Percentiles rank a stretch among this genome's conserved stretches.
These are phyloP conservation scores for Silene coronaria DNA, from an alignment of 179 eudicot genomes.

Conservation along the genomic window DNA sequence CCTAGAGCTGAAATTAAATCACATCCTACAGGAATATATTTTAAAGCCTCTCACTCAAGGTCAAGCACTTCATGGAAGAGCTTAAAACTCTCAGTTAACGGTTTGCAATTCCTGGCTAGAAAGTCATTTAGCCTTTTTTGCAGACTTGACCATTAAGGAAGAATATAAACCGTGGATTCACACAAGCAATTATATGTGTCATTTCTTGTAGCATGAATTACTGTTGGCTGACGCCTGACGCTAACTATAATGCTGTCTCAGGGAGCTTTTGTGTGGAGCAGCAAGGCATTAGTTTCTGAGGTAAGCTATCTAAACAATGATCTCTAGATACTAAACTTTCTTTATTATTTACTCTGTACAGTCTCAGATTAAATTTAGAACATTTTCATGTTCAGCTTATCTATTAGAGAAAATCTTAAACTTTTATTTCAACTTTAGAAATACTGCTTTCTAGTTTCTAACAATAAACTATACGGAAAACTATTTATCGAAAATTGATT, in stretches of 20 bases:
- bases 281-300: slow-evolving; percentile 84
- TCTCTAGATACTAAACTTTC: background rate
- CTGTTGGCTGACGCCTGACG: slow-evolving; percentile 14
- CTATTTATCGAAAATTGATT: background rate
- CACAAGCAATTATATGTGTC: background rate
- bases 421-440: background rate
- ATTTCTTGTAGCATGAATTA: slow-evolving; percentile 1
- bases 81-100: background rate
- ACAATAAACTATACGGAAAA: background rate
- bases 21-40: background rate
- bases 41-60: background rate
- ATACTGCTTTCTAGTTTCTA: background rate
- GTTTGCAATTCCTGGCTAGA: background rate
- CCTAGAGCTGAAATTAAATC: background rate
- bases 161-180: background rate
- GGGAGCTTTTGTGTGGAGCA: slow-evolving; percentile 96
- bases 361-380: background rate
- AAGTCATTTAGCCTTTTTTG: background rate
- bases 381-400: background rate
- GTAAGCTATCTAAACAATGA: slow-evolving; percentile 31
- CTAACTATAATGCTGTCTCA: slow-evolving; percentile 26
- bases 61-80: background rate
- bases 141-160: slow-evolving; percentile 4
- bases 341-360: background rate
- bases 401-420: background rate